phyloP scores from a whole-genome alignment of 1,284 basidiomycete genomes.

The Kwoniella shivajii region DNA sequence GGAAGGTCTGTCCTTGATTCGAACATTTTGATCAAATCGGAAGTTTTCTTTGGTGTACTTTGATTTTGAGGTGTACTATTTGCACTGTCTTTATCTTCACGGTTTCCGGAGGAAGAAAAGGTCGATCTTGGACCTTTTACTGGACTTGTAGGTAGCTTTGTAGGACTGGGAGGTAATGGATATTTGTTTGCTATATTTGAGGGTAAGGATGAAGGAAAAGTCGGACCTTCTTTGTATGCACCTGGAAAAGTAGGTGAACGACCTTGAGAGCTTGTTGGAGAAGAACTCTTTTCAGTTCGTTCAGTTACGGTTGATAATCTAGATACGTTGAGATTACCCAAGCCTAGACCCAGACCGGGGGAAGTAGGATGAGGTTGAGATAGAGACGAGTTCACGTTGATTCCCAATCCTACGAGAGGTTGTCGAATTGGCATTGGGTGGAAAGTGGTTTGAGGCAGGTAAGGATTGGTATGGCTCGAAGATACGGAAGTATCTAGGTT shows the following conservation, averaged over 20 bases:
- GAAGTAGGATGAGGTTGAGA: not conserved
- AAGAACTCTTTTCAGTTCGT: slow-evolving; percentile 31
- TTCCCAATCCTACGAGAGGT: slow-evolving; percentile 17
- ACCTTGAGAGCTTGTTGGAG: not conserved
- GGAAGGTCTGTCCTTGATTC: slow-evolving; percentile 20
- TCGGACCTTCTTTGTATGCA: slow-evolving; percentile 8
- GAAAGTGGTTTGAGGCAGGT: slow-evolving; percentile 2
- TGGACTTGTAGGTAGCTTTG: slow-evolving; percentile 22
- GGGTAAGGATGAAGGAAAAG: not conserved
- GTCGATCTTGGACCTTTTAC: slow-evolving; percentile 27
- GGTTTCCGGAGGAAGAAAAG: not conserved
- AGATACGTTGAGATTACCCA: slow-evolving; percentile 8
- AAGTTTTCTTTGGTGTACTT: slow-evolving; percentile 33
- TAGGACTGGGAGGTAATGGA: slow-evolving; percentile 33
- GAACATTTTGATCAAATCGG: slow-evolving; percentile 48
- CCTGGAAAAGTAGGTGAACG: slow-evolving; percentile 13
- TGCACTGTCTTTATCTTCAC: not conserved
- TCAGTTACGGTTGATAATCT: slow-evolving; percentile 35
- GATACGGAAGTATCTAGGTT: not conserved
- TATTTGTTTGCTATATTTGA: slow-evolving; percentile 23
- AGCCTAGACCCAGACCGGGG: slow-evolving; percentile 14
- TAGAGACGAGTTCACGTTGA: slow-evolving; percentile 7
- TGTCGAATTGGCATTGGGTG: slow-evolving; percentile 18
- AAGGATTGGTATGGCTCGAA: not conserved
- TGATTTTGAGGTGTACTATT: slow-evolving; percentile 21